Evolutionary conservation across 2,329 filamentous ascomycete genomes (phyloP), one percentile per base, ranked within the genome.

Genomic region (Ophiostoma quercus): DNA sequence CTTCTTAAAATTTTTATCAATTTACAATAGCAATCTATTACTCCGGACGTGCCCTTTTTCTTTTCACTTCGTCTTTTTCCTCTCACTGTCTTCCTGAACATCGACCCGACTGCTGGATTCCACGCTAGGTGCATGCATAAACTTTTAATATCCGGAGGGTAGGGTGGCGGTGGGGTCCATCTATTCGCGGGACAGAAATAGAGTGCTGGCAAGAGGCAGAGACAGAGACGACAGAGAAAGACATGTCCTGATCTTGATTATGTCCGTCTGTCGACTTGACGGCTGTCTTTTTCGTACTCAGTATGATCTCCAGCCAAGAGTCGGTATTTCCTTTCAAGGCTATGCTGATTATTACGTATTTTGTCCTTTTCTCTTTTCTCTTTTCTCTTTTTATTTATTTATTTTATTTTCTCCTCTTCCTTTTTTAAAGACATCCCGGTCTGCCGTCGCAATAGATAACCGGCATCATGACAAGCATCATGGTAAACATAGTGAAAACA

Each of bases 101-200:
- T 62, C 57, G 25, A 69, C 66, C 70, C 66, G 57, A 65, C 54
- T 69, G 22, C 32, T 71, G 65, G 67, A 54, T 25, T 29, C 43
- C 14, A 12, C 62, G 41, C 69, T 70, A 69, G 67, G 66, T 65
- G 62, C 41, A 37, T 72, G 71, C 71, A 72, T 72, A 69, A 72
- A 71, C 43, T 37, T 51, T 69, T 72, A 72, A 72, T 72, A 72
- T 72, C 71, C 67, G 69, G 70, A 67, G 62, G 41, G 71, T 63
- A 66, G 47, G 39, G 67, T 69, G 67, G 69, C 39, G 47, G 71
- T 66, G 70, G 68, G 47, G 62, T 16, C 11, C n/a, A 43, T 22
- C 51, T 57, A 57, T 57, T 57, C 51, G 14, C 65, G 65, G 29
- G n/a, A 66, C 63, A 65, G 32, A 65, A 22, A 65, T 65, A 37